Evolutionary conservation across 2,329 filamentous ascomycete genomes (phyloP).

Genomic region (Endocalyx cinctus): DNA sequence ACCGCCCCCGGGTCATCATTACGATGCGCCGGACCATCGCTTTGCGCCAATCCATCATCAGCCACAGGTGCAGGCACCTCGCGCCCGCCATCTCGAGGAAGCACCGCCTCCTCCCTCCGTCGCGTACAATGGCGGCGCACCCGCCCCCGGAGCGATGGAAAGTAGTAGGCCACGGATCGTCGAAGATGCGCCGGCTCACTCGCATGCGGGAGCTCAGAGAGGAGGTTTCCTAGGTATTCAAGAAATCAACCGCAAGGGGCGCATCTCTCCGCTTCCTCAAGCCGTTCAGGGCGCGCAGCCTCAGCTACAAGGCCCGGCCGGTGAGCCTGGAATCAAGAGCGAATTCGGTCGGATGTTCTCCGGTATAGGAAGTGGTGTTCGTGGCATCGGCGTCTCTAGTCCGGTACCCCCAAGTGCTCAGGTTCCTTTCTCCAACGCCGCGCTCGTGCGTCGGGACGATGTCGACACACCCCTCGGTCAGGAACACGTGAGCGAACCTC

Average conservation of each 20-base stretch:
- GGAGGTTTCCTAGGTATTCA: conserved; percentile 74
- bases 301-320: conserved; percentile 70
- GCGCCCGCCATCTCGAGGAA: conserved; percentile 41
- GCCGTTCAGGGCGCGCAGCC: conserved; percentile 89
- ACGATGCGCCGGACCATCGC: conserved; percentile 47
- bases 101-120: conserved; percentile 45
- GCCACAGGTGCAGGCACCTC: conserved; percentile 30
- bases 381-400: conserved; percentile 46
- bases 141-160: conserved; percentile 38
- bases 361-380: conserved; percentile 67
- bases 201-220: conserved; percentile 47
- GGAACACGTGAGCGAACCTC: conserved; percentile 39
- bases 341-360: conserved; percentile 95
- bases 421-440: conserved; percentile 42
- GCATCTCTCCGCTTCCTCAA: conserved; percentile 83
- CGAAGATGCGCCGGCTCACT: conserved; percentile 49
- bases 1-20: conserved; percentile 29
- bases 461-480: conserved; percentile 36
- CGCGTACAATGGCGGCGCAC: conserved; percentile 42
- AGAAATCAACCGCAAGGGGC: conserved; percentile 74
- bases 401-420: conserved; percentile 40
- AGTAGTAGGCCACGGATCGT: conserved; percentile 35
- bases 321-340: conserved; percentile 86
- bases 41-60: conserved; percentile 33
- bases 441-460: conserved; percentile 49